These are phyloP conservation scores for Termitomyces bulborhizus DNA, from an alignment of 768 basidiomycete genomes.

Conservation along the genomic window DNA sequence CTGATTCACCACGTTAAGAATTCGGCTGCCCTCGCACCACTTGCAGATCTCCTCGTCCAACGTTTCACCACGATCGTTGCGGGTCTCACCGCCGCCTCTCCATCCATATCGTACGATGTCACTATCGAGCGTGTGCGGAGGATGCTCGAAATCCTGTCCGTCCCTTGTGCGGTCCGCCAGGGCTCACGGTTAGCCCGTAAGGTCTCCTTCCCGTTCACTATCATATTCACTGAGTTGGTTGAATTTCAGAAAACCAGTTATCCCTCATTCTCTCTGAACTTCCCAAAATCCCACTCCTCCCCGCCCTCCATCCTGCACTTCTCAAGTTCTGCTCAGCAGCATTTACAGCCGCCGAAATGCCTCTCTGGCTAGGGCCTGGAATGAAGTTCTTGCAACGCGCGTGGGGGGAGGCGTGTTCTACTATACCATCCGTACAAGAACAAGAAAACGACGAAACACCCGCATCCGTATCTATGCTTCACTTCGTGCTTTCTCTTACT, in stretches of 20 bases:
- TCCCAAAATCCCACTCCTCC: constrained; percentile 21
- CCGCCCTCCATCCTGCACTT: constrained; percentile 23
- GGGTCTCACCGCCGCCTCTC: constrained; percentile 9
- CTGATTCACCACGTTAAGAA: constrained; percentile 78
- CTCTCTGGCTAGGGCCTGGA: constrained; percentile 46
- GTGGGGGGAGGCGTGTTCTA: constrained; percentile 29
- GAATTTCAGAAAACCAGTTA: constrained; percentile 28
- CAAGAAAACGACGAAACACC: constrained; percentile 1
- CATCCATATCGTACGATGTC: constrained; percentile 5
- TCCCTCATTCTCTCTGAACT: constrained; percentile 26
- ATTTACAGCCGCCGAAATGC: constrained; percentile 37
- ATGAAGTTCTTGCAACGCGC: constrained; percentile 49
- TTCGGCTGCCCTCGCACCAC: constrained; percentile 52
- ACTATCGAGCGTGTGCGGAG: constrained; percentile 39
- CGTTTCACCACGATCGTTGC: constrained; percentile 25
- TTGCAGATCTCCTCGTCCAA: constrained; percentile 49
- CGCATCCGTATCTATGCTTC: background rate
- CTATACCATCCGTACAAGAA: background rate
- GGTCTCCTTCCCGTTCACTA: constrained; percentile 15
- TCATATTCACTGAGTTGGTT: background rate
- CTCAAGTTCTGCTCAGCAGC: constrained; percentile 34
- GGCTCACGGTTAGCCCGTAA: constrained; percentile 64
- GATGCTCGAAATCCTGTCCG: constrained; percentile 48
- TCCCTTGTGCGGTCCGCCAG: constrained; percentile 58
- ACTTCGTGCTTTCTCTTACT: constrained; percentile 49